These are phyloP conservation scores for Taphrina sp. DNA, from an alignment of 1,139 yeast species.

Conservation along the genomic window DNA sequence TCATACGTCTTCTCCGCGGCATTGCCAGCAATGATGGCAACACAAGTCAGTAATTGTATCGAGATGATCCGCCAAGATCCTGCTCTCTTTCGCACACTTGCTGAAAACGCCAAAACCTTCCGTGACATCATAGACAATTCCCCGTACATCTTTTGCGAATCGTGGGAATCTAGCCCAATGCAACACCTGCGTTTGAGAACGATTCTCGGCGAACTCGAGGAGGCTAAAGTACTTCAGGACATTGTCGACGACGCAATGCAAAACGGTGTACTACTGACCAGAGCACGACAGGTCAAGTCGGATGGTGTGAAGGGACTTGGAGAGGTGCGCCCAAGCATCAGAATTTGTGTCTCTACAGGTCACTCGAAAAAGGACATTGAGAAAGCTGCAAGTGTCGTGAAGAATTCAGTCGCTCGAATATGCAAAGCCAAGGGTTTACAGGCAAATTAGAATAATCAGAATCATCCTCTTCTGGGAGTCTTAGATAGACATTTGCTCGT, in stretches of 20 bases:
- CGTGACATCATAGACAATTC: slow-evolving; percentile 44
- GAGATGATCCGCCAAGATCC: slow-evolving; percentile 44
- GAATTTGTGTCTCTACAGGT: slow-evolving; percentile 59
- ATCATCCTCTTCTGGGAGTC: too few species aligned
- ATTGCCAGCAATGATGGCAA: slow-evolving; percentile 87
- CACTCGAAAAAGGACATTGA: slow-evolving; percentile 56
- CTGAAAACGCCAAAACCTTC: slow-evolving; percentile 46
- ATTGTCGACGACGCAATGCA: slow-evolving; percentile 56
- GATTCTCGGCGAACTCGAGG: slow-evolving; percentile 46
- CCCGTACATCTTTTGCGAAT: slow-evolving; percentile 51
- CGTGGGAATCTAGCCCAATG: slow-evolving; percentile 63
- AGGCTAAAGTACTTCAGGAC: slow-evolving; percentile 37
- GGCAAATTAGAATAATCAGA: background rate
- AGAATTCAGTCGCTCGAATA: slow-evolving; percentile 31
- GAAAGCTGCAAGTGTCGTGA: slow-evolving; percentile 42
- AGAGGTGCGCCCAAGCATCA: slow-evolving; percentile 72
- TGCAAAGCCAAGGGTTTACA: slow-evolving; percentile 15
- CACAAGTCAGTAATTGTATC: slow-evolving; percentile 64
- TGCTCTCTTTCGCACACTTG: slow-evolving; percentile 43
- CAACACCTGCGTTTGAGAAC: slow-evolving; percentile 53
- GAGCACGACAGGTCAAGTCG: slow-evolving; percentile 59
- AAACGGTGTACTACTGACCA: slow-evolving; percentile 51
- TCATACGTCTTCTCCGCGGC: slow-evolving; percentile 95
- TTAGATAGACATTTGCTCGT: too few species aligned
- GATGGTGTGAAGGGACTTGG: slow-evolving; percentile 72